phyloP scores from a whole-genome alignment of 345 rosid genomes.

The Hevea brasiliensis region DNA sequence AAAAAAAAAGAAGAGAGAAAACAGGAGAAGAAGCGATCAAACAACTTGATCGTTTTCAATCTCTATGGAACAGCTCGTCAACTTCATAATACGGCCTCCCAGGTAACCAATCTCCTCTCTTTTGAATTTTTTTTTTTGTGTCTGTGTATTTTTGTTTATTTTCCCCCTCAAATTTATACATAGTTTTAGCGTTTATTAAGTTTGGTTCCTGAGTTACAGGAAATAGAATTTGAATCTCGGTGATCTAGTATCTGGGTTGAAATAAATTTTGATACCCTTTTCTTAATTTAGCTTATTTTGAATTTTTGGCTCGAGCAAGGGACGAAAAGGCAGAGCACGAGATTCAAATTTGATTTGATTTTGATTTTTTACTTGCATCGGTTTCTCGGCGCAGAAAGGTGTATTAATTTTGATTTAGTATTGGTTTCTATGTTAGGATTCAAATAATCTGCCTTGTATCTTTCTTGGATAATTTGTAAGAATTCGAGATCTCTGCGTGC shows the following conservation, averaged over 20 bases:
- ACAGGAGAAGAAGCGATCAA: background rate
- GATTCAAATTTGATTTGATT: conserved; percentile 1
- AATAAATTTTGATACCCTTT: background rate
- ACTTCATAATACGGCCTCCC: conserved; percentile 95
- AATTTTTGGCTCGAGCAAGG: background rate
- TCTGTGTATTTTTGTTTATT: background rate
- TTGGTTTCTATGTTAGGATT: background rate
- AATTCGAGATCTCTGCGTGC: conserved; percentile 15
- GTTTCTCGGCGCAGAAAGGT: background rate
- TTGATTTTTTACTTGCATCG: background rate
- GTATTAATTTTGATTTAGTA: background rate
- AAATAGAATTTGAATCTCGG: conserved; percentile 4
- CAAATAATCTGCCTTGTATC: background rate
- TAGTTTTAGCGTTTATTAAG: conserved; percentile 4
- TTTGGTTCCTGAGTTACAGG: conserved; percentile 1
- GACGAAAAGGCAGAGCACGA: background rate
- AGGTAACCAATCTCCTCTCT: conserved; percentile 43
- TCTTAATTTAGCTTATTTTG: background rate
- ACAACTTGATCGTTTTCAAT: conserved; percentile 21
- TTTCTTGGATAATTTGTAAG: background rate
- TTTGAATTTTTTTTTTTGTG: background rate
- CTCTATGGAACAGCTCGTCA: conserved; percentile 86
- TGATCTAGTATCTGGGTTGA: background rate
- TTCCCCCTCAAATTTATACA: background rate
- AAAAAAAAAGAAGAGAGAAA: background rate